phyloP scores from a whole-genome alignment of 108 stramenopile genomes.

The Pseudonitzschia delicatissima region DNA sequence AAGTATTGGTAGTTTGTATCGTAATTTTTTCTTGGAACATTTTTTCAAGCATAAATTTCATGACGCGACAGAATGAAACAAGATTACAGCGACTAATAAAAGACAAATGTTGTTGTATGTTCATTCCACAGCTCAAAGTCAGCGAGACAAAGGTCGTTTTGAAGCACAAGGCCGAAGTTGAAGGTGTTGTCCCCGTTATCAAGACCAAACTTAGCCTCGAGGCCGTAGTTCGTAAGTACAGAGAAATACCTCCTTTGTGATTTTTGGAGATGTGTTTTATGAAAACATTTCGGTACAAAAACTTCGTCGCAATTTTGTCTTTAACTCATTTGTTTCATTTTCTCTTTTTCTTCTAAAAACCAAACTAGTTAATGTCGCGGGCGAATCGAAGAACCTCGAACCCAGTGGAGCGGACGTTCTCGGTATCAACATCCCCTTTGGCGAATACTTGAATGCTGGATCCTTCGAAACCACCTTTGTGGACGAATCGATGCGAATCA shows the following conservation, averaged over 20 bases:
- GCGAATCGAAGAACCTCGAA: slow-evolving; percentile 53
- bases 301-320: not conserved
- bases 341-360: not conserved
- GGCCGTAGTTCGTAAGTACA: slow-evolving; percentile 43
- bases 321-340: slow-evolving; percentile 9
- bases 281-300: slow-evolving; percentile 7
- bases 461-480: slow-evolving; percentile 74
- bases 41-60: too few species aligned
- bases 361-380: slow-evolving; percentile 67
- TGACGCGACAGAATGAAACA: too few species aligned
- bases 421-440: slow-evolving; percentile 60
- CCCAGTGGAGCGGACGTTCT: slow-evolving; percentile 63
- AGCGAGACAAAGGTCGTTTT: slow-evolving; percentile 57
- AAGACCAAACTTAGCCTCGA: slow-evolving; percentile 50
- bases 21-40: too few species aligned
- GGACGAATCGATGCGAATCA: slow-evolving; percentile 66
- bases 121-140: slow-evolving; percentile 33
- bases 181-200: slow-evolving; percentile 41
- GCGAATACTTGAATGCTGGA: slow-evolving; percentile 59
- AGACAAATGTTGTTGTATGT: too few species aligned
- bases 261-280: too few species aligned
- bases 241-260: too few species aligned
- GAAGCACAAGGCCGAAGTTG: slow-evolving; percentile 71
- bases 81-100: too few species aligned
- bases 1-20: not conserved